phyloP scores from a whole-genome alignment of 192 early-diverging fungal species.

The Chytriomyces sp. region DNA sequence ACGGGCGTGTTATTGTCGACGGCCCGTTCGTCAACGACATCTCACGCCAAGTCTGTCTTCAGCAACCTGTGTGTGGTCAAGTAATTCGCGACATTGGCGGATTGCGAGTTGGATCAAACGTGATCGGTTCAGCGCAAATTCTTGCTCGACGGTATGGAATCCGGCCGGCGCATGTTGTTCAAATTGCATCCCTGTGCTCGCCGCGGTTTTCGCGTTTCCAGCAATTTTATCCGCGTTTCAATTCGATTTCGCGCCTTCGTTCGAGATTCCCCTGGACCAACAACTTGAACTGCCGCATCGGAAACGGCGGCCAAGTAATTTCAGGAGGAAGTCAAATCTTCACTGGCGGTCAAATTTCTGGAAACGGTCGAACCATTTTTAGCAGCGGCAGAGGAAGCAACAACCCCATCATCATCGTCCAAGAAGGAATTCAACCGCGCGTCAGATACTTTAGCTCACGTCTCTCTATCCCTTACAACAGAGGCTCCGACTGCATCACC shows the following conservation, averaged over 20 bases:
- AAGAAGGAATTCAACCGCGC: neutral
- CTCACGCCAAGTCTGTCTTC: neutral
- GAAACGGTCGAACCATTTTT: neutral
- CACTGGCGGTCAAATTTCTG: neutral
- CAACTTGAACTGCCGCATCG: neutral
- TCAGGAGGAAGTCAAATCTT: neutral
- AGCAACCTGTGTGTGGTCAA: neutral
- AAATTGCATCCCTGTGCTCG: neutral
- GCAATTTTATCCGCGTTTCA: neutral
- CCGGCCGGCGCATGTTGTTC: neutral
- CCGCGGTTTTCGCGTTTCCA: neutral
- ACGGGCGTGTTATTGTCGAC: neutral
- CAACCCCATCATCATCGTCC: neutral
- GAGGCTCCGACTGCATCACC: neutral
- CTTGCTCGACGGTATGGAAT: neutral
- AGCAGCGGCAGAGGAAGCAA: neutral
- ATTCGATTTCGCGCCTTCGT: neutral
- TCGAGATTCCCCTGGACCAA: neutral
- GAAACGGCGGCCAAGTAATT: neutral
- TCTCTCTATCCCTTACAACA: neutral
- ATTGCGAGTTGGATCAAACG: neutral
- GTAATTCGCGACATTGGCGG: neutral
- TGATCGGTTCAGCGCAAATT: neutral
- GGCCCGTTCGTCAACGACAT: neutral
- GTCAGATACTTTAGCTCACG: neutral